Percentiles rank a stretch among this genome's conserved stretches.
Conservation (phyloP, 192 early-diverging fungal species). For the Obelidium mucronatum region DNA sequence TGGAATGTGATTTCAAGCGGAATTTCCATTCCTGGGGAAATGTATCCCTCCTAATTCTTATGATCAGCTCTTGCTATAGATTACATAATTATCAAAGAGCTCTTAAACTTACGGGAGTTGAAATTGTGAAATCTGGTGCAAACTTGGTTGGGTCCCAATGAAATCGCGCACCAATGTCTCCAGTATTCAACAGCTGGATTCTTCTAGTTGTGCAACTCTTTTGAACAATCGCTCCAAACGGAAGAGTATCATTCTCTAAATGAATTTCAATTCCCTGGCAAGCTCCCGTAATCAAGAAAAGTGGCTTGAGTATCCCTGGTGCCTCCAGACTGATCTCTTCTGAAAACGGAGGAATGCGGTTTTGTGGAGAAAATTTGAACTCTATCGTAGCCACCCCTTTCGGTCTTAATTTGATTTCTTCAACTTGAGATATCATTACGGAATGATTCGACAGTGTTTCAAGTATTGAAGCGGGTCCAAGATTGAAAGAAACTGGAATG, state of each 20-base stretch:
- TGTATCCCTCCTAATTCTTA: conserved; percentile 58
- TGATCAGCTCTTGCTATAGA: not conserved
- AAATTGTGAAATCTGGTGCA: conserved; percentile 61
- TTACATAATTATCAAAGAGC: not conserved
- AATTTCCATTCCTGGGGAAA: conserved; percentile 69
- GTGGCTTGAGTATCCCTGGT: conserved; percentile 46
- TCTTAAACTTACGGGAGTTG: conserved; percentile 38
- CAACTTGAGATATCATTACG: conserved; percentile 41
- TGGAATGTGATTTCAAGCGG: conserved; percentile 67
- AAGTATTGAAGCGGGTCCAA: conserved; percentile 49
- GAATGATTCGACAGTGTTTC: conserved; percentile 43
- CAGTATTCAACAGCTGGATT: conserved; percentile 63
- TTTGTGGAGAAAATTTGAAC: conserved; percentile 55
- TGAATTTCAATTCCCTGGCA: conserved; percentile 67
- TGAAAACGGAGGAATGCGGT: conserved; percentile 56
- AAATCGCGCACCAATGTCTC: conserved; percentile 66
- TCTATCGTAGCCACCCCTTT: conserved; percentile 54
- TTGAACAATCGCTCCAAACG: conserved; percentile 70
- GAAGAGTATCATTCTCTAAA: conserved; percentile 63
- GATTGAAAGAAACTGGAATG: conserved; percentile 51
- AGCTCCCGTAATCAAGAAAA: conserved; percentile 55
- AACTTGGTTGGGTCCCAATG: conserved; percentile 59
- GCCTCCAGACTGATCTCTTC: conserved; percentile 62
- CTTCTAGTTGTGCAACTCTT: conserved; percentile 59
- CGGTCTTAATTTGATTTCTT: conserved; percentile 48